A percentile compares a stretch with the other conserved stretches of the same genome.
phyloP scores from a whole-genome alignment of 2,329 filamentous ascomycete species.

The Alternaria longipes region DNA sequence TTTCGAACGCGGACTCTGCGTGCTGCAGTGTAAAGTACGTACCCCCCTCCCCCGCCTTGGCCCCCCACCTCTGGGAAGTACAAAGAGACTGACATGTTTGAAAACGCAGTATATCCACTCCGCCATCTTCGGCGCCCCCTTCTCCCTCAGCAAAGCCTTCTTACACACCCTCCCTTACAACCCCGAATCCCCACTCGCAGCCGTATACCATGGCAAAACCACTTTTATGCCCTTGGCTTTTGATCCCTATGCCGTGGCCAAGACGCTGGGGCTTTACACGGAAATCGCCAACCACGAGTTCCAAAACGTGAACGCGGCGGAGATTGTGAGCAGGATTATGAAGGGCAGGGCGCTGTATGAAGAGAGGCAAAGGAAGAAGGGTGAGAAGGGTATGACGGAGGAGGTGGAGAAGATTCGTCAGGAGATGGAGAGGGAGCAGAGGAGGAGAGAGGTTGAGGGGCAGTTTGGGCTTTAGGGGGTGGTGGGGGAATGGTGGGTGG shows the following conservation, averaged over 20 bases:
- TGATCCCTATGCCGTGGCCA: conserved; percentile 76
- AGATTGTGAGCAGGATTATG: conserved; percentile 91
- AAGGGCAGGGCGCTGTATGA: conserved; percentile 88
- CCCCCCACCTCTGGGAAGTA: too few species aligned
- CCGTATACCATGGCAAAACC: conserved; percentile 96
- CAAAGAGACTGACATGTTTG: conserved; percentile 1
- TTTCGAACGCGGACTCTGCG: conserved; percentile 93
- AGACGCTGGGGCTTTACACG: conserved; percentile 82
- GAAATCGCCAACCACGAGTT: conserved; percentile 82
- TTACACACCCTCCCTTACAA: conserved; percentile 73
- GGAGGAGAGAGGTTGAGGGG: conserved; percentile 51
- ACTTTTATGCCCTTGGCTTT: conserved; percentile 77
- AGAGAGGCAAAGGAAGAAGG: conserved; percentile 88
- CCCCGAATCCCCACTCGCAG: conserved; percentile 62
- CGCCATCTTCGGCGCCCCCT: conserved; percentile 89
- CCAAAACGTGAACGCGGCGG: conserved; percentile 86
- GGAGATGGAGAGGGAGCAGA: conserved; percentile 49
- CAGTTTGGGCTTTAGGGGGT: conserved; percentile 45
- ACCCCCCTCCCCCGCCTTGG: background rate
- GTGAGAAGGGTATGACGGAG: conserved; percentile 83
- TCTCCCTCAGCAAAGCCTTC: conserved; percentile 82
- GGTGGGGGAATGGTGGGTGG: too few species aligned
- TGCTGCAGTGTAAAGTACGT: conserved; percentile 88
- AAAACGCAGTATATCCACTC: conserved; percentile 78
- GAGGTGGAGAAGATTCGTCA: conserved; percentile 55